Base-by-base conservation (phyloP, 805 yeast species). In the Pichia cephalocereana region DNA sequence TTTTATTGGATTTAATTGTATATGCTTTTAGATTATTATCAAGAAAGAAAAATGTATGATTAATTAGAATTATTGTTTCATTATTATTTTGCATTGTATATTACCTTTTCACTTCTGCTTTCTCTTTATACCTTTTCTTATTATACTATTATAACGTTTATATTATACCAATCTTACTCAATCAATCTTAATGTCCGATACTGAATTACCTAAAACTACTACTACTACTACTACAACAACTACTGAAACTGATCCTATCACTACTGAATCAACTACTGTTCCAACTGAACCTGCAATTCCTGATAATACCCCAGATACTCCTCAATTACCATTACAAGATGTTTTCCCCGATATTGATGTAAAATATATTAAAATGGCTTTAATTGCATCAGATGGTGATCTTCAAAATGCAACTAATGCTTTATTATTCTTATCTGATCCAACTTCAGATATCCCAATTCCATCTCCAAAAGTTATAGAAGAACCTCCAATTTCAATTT, bases 341-440 rank as follows among this genome's bases (percentile, higher is more conserved):
- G 97, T 97, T 0, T 91, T 91, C 64, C 98, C 99, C 1, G 68
- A 71, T 17, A 66, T 80, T 26, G 96, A 88, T 40, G 84, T 76
- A 31, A 77, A 80, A 52, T 77, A 81, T 57, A 72, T 87, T 52
- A 79, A 81, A 47, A 89, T 95, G 30, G 82, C 87, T 1, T 70
- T 90, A 48, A 86, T 93, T 61, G 98, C 98, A 3, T 80, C 95
- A 18, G 78, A 75, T 43, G 96, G 95, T 30, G 71, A 76, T 43
- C 63, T 87, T 41, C 96, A 88, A 57, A 82, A 86, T 1, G 95
- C 96, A 1, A 91, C 91, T 70, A 85, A 83, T 63, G 97, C 96
- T 0, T 70, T 90, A 57, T 70, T 91, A 51, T 87, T 77, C 56
- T 67, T 87, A 47, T 81, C 86, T 17, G 96, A 90, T 65, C 91